phyloP scores from a whole-genome alignment of 352 stramenopile genomes.

The Globisporangium canariense region DNA sequence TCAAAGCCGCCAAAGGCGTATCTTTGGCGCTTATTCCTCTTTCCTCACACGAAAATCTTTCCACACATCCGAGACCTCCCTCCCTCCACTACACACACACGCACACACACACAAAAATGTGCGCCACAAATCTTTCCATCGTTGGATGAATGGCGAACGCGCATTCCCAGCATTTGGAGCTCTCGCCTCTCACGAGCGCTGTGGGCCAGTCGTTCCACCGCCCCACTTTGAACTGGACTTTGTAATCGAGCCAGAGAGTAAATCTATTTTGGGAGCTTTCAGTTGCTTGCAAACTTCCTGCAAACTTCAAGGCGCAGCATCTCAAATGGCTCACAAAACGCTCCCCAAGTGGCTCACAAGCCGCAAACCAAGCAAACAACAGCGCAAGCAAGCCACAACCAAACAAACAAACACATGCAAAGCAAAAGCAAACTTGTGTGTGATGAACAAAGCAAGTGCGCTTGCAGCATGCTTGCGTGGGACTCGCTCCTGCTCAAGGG shows the following conservation, averaged over 20 bases:
- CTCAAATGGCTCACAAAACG: slow-evolving; percentile 3
- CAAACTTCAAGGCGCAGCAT: not conserved
- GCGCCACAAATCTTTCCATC: not conserved
- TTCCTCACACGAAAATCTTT: not conserved
- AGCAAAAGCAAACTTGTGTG: not conserved
- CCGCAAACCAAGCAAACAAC: no score
- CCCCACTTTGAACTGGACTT: not conserved
- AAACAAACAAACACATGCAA: not conserved
- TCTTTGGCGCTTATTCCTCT: not conserved
- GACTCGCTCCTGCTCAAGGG: not conserved
- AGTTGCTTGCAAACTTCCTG: not conserved
- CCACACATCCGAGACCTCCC: not conserved
- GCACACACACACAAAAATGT: not conserved
- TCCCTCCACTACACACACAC: not conserved
- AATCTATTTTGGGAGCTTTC: not conserved
- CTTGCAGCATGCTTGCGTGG: not conserved
- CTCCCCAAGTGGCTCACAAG: no score
- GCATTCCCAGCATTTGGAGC: not conserved
- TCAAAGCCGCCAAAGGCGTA: not conserved
- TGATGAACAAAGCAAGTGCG: not conserved
- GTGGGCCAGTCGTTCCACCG: not conserved
- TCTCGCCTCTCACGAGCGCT: not conserved
- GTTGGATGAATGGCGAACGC: not conserved
- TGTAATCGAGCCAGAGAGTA: not conserved
- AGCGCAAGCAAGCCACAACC: no score